Conservation (phyloP, 306 rosid species). For the Rubus parviflorus region DNA sequence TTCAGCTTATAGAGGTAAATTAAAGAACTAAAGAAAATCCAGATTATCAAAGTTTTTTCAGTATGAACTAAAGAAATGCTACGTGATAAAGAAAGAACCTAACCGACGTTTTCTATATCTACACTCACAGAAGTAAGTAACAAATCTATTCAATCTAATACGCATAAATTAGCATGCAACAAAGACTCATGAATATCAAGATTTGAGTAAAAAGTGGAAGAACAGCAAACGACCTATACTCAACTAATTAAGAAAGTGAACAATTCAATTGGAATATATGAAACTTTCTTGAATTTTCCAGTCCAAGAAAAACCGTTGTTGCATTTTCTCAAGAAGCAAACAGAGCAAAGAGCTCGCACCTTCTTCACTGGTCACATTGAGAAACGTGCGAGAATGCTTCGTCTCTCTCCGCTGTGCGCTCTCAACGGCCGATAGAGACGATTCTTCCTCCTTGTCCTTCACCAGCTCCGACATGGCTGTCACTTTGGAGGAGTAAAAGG, state of each 20-base stretch:
- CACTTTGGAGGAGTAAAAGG: constrained; percentile 23
- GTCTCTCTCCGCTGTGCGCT: constrained; percentile 22
- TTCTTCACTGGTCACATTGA: constrained; percentile 37
- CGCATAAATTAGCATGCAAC: not conserved
- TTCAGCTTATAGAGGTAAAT: not conserved
- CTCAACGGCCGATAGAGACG: constrained; percentile 15
- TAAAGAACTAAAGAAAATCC: not conserved
- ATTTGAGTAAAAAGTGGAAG: not conserved
- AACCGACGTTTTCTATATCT: not conserved
- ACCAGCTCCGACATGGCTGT: constrained; percentile 49
- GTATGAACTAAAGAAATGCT: not conserved
- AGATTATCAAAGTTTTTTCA: not conserved
- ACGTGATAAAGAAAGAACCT: not conserved
- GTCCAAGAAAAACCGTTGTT: not conserved
- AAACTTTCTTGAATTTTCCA: not conserved
- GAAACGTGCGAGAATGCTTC: constrained; percentile 45
- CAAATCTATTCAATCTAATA: not conserved
- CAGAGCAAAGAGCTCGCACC: constrained; percentile 27
- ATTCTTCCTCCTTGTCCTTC: constrained; percentile 32
- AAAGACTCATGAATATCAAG: not conserved
- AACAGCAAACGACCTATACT: not conserved
- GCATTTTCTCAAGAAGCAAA: constrained; percentile 14
- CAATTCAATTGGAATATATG: not conserved
- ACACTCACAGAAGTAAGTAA: not conserved
- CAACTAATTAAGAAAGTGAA: not conserved